These are phyloP conservation scores for Furculomyces boomerangus DNA, from an alignment of 371 early-diverging fungal species.

Conservation along the genomic window DNA sequence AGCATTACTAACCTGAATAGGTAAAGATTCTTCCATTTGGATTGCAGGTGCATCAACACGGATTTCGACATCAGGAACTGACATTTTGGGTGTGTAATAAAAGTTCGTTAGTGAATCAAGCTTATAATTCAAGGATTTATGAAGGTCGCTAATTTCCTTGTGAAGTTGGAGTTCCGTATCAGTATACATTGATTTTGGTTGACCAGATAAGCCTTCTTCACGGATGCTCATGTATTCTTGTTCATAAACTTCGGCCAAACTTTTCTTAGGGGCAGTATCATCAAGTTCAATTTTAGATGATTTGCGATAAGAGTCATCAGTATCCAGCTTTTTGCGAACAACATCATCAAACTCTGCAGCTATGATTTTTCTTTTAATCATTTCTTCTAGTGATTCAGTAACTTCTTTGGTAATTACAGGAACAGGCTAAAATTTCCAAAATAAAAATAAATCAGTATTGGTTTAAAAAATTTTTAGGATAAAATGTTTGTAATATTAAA, in stretches of 20 bases:
- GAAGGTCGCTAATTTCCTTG: slow-evolving; percentile 53
- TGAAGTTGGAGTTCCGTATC: slow-evolving; percentile 32
- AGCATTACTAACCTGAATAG: slow-evolving; percentile 68
- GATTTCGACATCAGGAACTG: slow-evolving; percentile 39
- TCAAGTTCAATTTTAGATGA: slow-evolving; percentile 61
- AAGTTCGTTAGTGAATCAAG: slow-evolving; percentile 84
- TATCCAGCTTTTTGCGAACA: slow-evolving; percentile 52
- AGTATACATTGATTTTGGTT: neutral
- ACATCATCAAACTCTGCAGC: slow-evolving; percentile 83
- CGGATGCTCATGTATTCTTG: slow-evolving; percentile 57
- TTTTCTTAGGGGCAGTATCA: slow-evolving; percentile 65
- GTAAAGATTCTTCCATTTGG: slow-evolving; percentile 87
- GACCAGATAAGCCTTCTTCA: slow-evolving; percentile 29
- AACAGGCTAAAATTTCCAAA: slow-evolving; percentile 33
- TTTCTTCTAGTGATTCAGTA: slow-evolving; percentile 71
- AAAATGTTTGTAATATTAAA: neutral
- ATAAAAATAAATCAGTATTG: neutral
- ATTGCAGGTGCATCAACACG: slow-evolving; percentile 72
- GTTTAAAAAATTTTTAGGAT: neutral
- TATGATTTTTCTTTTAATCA: slow-evolving; percentile 80
- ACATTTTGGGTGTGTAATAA: slow-evolving; percentile 62
- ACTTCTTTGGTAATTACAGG: slow-evolving; percentile 87
- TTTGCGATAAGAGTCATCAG: slow-evolving; percentile 23
- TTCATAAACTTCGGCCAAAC: slow-evolving; percentile 83
- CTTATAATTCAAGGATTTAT: slow-evolving; percentile 50